phyloP scores from a whole-genome alignment of 2,329 filamentous ascomycete species.

The Colletotrichum tofieldiae region DNA sequence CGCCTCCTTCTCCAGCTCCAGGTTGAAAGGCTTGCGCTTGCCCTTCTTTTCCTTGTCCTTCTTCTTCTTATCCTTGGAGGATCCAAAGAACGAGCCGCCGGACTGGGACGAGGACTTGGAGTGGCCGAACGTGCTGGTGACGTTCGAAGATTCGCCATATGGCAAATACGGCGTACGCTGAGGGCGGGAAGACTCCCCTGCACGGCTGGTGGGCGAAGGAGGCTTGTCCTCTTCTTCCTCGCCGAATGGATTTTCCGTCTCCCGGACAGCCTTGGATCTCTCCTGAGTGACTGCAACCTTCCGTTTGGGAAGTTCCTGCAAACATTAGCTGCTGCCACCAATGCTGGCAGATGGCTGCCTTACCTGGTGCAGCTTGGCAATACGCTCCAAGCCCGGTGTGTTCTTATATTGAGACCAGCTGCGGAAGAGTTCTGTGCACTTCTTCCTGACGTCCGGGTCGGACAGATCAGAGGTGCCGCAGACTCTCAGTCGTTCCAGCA shows the following conservation, averaged over 20 bases:
- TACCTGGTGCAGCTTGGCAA: constrained; percentile 83
- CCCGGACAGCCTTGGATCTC: constrained; percentile 85
- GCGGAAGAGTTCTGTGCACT: constrained; percentile 88
- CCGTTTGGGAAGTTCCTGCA: constrained; percentile 73
- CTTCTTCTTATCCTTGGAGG: constrained; percentile 65
- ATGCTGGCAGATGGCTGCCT: constrained; percentile 18
- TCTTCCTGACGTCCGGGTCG: constrained; percentile 87
- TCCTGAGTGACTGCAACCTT: constrained; percentile 84
- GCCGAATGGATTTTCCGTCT: constrained; percentile 82
- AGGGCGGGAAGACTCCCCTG: constrained; percentile 46
- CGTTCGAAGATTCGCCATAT: constrained; percentile 44
- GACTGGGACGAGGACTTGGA: constrained; percentile 58
- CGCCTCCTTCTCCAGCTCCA: constrained; percentile 88
- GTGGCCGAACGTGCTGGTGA: constrained; percentile 44
- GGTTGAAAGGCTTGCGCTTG: constrained; percentile 79
- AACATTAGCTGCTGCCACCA: background rate
- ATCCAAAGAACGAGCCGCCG: constrained; percentile 58
- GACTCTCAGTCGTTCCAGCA: constrained; percentile 91
- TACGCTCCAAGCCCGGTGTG: constrained; percentile 83
- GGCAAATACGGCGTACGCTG: constrained; percentile 48
- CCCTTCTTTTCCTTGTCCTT: constrained; percentile 69
- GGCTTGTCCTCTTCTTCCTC: constrained; percentile 73
- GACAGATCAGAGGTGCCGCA: constrained; percentile 89
- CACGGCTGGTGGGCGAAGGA: constrained; percentile 46
- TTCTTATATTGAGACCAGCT: constrained; percentile 92